Evolutionary conservation across 2,329 filamentous ascomycete species (phyloP), one percentile per base, ranked within the genome.

Genomic region (Cladophialophora chaetospira): DNA sequence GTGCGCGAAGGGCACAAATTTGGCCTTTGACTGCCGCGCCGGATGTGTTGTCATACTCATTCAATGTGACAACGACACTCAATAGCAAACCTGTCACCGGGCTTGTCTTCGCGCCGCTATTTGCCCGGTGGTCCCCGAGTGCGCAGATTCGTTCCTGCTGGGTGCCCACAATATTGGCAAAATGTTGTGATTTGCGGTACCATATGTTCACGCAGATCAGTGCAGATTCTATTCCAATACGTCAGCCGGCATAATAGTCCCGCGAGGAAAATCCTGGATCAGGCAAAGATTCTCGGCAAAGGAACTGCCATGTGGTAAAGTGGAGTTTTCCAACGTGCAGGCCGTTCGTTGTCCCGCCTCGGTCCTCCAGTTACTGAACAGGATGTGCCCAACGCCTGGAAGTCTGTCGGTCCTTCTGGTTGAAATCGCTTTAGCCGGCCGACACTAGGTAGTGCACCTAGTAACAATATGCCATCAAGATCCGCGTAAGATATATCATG

Each of bases 191-290:
- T 46, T 35, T 21, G 42, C 60, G 51, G 60, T 60, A 60, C 55
- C 43, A 60, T 42, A 58, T 47, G 31, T 62, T 57, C 60, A 51
- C 60, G 40, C 46, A 33, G 21, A 44, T 21, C 13, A 11, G 28
- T 54, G 60, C 45, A 62, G 35, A 47, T 55, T 57, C 46, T 58
- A 57, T 62, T 50, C 60, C 53, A 52, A 43, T 55, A 57, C 47
- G 50, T 55, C 58, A 57, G 55, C 35, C 25, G 21, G 25, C n/a
- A n/a, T 36, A n/a, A 49, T 44, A 57, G 40, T 13, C 52, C 26
- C 33, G 33, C 38, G n/a, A 40, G 40, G n/a, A 29, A 33, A 51
- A 33, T 29, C 40, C 44, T 28, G 21, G 13, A 51, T 45, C 5
- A 35, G 53, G 31, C 17, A 46, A 52, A 45, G 43, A 29, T 51